Base-by-base conservation (phyloP, 495 filamentous ascomycete species). In the Hyaloscypha finlandica region DNA sequence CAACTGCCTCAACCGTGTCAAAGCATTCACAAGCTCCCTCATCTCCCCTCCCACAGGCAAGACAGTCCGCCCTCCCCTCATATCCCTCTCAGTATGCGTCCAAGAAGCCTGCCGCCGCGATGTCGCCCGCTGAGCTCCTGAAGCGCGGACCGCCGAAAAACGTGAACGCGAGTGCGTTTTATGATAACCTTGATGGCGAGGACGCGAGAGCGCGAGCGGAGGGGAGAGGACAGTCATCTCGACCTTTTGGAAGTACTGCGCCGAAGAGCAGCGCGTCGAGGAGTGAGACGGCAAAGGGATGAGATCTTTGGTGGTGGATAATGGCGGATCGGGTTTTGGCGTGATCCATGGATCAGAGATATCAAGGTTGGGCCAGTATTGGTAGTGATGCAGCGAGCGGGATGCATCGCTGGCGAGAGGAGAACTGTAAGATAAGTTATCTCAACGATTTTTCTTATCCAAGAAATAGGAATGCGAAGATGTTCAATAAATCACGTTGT, bases 141-240 rank as follows among this genome's bases (percentile, higher is more conserved):
- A 42, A 35, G 31, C 58, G 58, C 19, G 58, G 58, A 39, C 58
- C 32, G 5, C 58, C 58, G 31, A 60, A 35, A 32, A 35, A 60
- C 35, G 58, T 60, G 9, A 19, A 31, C 20, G n/a, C 5, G 4
- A 39, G 58, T 42, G 58, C 58, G 22, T 60, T 60, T 42, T 60
- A 60, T 14, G 31, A 60, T 9, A 60, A 35, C 25, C 30, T 22
- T 42, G 58, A 60, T 42, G 58, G 58, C 3, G 32, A 35, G 31
- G 58, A 35, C 5, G 58, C 58, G 58, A 31, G 33, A 25, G 58
- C 31, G 12, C 31, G 20, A 9, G 9, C 35, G 14, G 58, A 25
- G n/a, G 42, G 42, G 14, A 16, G 42, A 3, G 35, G 8, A 37
- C 42, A 48, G 42, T 48, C 42, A 0, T 11, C 8, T 37, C 35